phyloP scores from a whole-genome alignment of 2,329 filamentous ascomycete genomes.

The Lachnellula suecica region DNA sequence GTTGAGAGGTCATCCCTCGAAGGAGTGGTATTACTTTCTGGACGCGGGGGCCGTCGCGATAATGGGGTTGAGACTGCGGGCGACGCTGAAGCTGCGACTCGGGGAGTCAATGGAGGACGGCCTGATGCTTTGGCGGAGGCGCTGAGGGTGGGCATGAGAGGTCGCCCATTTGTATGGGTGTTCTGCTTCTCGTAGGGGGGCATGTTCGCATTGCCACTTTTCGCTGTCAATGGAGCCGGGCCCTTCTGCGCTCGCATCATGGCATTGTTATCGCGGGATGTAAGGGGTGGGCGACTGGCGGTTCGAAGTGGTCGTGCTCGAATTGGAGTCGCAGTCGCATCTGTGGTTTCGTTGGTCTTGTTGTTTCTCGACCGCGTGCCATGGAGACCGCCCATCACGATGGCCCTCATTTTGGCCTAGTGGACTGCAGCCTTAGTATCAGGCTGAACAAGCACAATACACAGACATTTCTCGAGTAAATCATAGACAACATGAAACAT shows the following conservation, averaged over 20 bases:
- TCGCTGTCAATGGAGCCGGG: conserved; percentile 21
- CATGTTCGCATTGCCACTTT: conserved; percentile 34
- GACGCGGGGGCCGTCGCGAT: conserved; percentile 52
- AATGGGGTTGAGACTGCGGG: conserved; percentile 28
- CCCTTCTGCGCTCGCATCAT: conserved; percentile 41
- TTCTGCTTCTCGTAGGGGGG: conserved; percentile 52
- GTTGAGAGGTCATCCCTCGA: conserved; percentile 50
- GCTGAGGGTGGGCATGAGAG: conserved; percentile 68
- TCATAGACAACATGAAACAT: neutral
- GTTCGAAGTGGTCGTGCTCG: conserved; percentile 19
- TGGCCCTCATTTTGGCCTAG: conserved; percentile 13
- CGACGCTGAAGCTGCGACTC: conserved; percentile 44
- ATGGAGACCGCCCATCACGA: conserved; percentile 3
- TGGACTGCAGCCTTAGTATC: neutral
- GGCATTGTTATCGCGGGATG: conserved; percentile 39
- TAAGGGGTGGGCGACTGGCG: conserved; percentile 25
- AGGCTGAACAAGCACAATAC: neutral
- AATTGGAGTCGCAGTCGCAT: conserved; percentile 14
- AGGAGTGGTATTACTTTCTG: conserved; percentile 19
- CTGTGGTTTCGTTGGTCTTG: conserved; percentile 4
- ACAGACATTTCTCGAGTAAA: neutral
- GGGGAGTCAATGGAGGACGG: conserved; percentile 58
- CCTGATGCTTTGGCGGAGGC: conserved; percentile 54
- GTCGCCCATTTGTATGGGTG: conserved; percentile 43
- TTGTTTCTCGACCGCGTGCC: conserved; percentile 1